phyloP scores from a whole-genome alignment of 495 filamentous ascomycete genomes.

The Xylaria grammica region DNA sequence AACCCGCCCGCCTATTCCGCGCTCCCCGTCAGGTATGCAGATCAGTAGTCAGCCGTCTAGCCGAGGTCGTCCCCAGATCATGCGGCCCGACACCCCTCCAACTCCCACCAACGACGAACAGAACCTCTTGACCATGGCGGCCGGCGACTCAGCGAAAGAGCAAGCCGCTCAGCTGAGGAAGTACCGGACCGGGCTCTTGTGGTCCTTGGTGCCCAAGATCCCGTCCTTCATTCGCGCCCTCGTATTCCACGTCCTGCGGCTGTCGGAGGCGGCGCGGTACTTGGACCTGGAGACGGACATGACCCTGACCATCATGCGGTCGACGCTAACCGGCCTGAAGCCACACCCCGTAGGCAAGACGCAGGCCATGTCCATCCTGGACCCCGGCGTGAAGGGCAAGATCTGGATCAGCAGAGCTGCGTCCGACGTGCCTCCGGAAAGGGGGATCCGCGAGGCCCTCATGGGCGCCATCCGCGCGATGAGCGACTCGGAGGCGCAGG shows the following conservation, averaged over 20 bases:
- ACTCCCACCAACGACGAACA: not conserved
- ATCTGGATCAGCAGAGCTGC: constrained; percentile 79
- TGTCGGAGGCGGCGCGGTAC: constrained; percentile 71
- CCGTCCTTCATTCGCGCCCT: constrained; percentile 71
- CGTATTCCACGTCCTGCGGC: constrained; percentile 67
- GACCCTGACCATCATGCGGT: constrained; percentile 70
- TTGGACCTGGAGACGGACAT: constrained; percentile 81
- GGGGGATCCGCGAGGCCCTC: constrained; percentile 62
- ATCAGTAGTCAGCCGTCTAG: not conserved
- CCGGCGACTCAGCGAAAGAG: constrained; percentile 1
- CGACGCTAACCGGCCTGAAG: constrained; percentile 47
- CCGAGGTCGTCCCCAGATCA: not conserved
- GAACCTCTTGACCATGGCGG: not conserved
- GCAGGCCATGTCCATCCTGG: constrained; percentile 66
- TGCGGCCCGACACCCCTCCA: not conserved
- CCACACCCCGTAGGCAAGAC: constrained; percentile 60
- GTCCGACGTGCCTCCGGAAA: constrained; percentile 55
- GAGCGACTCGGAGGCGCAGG: constrained; percentile 47
- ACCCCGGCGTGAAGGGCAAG: constrained; percentile 73
- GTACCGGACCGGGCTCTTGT: constrained; percentile 40
- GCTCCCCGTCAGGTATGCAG: too few relatives aligned
- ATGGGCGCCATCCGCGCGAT: constrained; percentile 70
- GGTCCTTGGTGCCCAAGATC: constrained; percentile 60
- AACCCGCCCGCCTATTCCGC: too few relatives aligned
- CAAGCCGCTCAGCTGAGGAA: constrained; percentile 16